Percentiles rank a stretch among this genome's conserved stretches.
Evolutionary conservation across 192 early-diverging fungal species (phyloP).

Genomic region (Entomortierella lignicola): DNA sequence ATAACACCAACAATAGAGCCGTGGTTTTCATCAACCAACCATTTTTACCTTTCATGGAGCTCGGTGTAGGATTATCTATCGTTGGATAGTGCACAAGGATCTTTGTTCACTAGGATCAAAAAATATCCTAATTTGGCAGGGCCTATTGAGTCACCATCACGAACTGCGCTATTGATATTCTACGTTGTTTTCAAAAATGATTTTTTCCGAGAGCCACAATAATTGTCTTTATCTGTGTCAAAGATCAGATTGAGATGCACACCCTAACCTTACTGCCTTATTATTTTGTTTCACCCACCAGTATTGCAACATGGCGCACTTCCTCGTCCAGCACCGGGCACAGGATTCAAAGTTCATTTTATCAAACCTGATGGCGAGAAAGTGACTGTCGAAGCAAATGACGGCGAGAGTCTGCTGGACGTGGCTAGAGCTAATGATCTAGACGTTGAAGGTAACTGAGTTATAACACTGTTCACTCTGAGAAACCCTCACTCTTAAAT

Average conservation of each 20-base stretch:
- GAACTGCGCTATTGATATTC: background rate
- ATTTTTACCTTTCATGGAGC: too few relatives aligned
- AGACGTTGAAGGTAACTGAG: slow-evolving; percentile 84
- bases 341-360: slow-evolving; percentile 78
- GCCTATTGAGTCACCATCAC: too few relatives aligned
- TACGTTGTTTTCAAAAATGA: too few relatives aligned
- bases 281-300: slow-evolving; percentile 1
- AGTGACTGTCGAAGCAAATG: slow-evolving; percentile 79
- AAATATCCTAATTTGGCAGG: too few relatives aligned
- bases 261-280: background rate
- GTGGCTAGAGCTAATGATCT: slow-evolving; percentile 91
- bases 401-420: slow-evolving; percentile 92
- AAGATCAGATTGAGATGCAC: background rate
- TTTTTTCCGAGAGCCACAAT: background rate
- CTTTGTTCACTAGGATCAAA: too few relatives aligned
- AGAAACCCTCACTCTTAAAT: background rate
- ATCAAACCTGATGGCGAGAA: slow-evolving; percentile 85
- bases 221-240: background rate
- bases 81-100: too few relatives aligned
- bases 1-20: background rate
- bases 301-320: slow-evolving; percentile 38
- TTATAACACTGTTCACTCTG: too few relatives aligned
- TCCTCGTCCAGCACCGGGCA: slow-evolving; percentile 48
- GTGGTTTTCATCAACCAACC: too few relatives aligned
- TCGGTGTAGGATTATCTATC: background rate